A percentile compares a stretch with the other conserved stretches of the same genome.
These are phyloP conservation scores for Diddensiella transvaalensis DNA, from an alignment of 805 yeast species.

Conservation along the genomic window DNA sequence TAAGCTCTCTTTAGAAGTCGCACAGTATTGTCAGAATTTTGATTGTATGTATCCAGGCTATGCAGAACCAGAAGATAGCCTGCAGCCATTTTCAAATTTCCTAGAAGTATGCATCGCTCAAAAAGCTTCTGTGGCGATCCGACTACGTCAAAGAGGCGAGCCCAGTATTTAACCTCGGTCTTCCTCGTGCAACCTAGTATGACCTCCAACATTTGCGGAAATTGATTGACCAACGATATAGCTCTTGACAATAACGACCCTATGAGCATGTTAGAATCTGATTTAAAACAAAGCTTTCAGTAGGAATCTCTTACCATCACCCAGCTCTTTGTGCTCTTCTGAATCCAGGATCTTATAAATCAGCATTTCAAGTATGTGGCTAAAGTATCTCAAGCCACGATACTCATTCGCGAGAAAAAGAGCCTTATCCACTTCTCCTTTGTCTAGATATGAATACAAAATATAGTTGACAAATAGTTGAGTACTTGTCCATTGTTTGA, in stretches of 20 bases:
- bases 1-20: constrained; percentile 35
- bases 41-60: constrained; percentile 27
- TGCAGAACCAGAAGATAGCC: constrained; percentile 41
- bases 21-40: constrained; percentile 28
- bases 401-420: constrained; percentile 29
- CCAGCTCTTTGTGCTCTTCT: constrained; percentile 16
- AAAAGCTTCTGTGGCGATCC: constrained; percentile 37
- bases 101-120: constrained; percentile 32
- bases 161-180: constrained; percentile 56
- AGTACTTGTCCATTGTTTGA: constrained; percentile 30
- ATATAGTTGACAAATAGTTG: constrained; percentile 34
- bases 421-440: constrained; percentile 22
- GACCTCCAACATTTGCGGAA: constrained; percentile 37
- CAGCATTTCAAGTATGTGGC: constrained; percentile 40
- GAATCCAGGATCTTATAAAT: constrained; percentile 35
- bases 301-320: background rate
- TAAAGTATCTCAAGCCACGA: constrained; percentile 36
- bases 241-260: constrained; percentile 22
- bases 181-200: constrained; percentile 51
- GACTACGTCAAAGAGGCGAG: constrained; percentile 34
- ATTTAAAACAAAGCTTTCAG: too few species aligned
- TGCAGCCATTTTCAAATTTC: constrained; percentile 39
- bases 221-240: constrained; percentile 30
- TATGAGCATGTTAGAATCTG: constrained; percentile 5
- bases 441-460: constrained; percentile 29